Percentiles rank a stretch among this genome's conserved stretches.
Evolutionary conservation across 2,329 filamentous ascomycete genomes (phyloP).

Genomic region (Nannizziopsis barbatae): DNA sequence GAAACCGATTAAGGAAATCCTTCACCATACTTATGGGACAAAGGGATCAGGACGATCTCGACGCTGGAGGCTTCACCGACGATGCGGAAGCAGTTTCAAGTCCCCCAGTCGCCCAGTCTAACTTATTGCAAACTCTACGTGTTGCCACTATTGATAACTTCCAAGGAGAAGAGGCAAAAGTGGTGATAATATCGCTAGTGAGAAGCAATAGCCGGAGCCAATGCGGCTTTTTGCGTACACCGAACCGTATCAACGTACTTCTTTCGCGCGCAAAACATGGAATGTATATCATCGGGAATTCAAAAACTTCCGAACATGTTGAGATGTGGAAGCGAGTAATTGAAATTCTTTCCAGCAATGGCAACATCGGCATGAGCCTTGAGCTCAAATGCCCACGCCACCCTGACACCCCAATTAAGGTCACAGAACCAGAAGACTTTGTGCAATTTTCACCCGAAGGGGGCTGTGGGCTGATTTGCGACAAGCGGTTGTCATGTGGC

Average conservation of each 20-base stretch:
- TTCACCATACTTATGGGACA: constrained; percentile 56
- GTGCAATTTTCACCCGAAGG: constrained; percentile 54
- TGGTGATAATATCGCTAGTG: constrained; percentile 58
- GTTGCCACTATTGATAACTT: constrained; percentile 52
- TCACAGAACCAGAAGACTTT: constrained; percentile 48
- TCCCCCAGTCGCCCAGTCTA: constrained; percentile 36
- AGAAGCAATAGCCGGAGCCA: constrained; percentile 53
- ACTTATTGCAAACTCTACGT: constrained; percentile 1
- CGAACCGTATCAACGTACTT: constrained; percentile 59
- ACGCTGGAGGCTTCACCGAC: constrained; percentile 24
- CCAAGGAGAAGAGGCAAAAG: constrained; percentile 64
- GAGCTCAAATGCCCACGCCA: constrained; percentile 52
- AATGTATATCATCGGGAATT: constrained; percentile 60
- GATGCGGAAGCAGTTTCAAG: constrained; percentile 19
- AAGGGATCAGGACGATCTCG: constrained; percentile 47
- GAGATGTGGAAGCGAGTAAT: constrained; percentile 50
- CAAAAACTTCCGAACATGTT: constrained; percentile 51
- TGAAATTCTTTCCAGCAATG: constrained; percentile 41
- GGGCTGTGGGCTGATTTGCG: constrained; percentile 42
- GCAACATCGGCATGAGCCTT: constrained; percentile 49
- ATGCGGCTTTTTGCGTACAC: constrained; percentile 59
- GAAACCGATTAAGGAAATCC: constrained; percentile 27
- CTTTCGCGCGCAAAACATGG: constrained; percentile 55
- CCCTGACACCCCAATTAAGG: constrained; percentile 37
- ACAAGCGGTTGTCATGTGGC: no score